Evolutionary conservation across 257 asterid species (phyloP).

Genomic region (Solanum chiquidenum): DNA sequence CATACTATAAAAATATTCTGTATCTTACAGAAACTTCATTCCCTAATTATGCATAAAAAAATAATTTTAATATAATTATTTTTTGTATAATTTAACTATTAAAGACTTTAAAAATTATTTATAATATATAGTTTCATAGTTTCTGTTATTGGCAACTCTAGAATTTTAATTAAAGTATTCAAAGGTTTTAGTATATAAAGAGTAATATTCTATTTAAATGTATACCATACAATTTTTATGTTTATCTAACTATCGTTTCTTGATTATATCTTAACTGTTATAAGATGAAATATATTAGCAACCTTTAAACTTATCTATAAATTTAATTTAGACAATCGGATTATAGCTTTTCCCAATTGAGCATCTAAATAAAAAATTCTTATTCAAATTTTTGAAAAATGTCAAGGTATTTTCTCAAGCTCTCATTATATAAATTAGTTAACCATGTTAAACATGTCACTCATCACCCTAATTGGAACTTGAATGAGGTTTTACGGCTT

Average conservation of each 20-base stretch:
- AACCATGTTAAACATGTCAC: background rate
- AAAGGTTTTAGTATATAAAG: no score
- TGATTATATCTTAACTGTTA: no score
- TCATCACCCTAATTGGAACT: background rate
- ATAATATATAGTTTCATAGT: no score
- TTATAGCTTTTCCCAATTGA: background rate
- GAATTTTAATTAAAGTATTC: background rate
- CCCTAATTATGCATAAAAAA: background rate
- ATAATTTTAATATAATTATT: background rate
- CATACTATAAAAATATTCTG: background rate
- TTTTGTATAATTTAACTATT: no score
- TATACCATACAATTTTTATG: no score
- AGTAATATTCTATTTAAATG: no score
- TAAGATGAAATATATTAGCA: background rate
- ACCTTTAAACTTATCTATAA: background rate
- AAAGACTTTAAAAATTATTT: no score
- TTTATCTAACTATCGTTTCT: background rate
- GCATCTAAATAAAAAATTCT: background rate
- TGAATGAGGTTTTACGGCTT: background rate
- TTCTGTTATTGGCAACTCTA: no score
- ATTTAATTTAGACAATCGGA: background rate
- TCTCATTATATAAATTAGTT: no score
- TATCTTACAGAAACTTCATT: background rate
- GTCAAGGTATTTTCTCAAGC: background rate
- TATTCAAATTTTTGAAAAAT: no score